Conservation (phyloP, 2,329 filamentous ascomycete species). For the Claviceps quebecensis region DNA sequence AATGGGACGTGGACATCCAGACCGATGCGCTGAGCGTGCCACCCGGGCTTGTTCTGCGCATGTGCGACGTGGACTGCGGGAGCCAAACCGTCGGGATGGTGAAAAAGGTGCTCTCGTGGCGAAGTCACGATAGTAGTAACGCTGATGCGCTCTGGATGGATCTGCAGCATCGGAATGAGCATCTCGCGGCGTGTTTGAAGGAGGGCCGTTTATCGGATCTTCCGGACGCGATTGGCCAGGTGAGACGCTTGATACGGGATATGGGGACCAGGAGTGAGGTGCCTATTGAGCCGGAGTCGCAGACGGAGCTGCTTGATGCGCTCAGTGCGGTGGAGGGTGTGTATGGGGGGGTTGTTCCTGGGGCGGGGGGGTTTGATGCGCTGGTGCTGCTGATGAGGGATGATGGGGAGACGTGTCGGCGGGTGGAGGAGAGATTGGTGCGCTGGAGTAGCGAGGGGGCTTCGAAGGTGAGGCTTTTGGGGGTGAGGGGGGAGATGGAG, state of each 20-base stretch:
- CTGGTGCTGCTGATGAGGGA: slow-evolving; percentile 69
- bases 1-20: slow-evolving; percentile 69
- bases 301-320: slow-evolving; percentile 73
- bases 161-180: slow-evolving; percentile 62
- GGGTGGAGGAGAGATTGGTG: slow-evolving; percentile 47
- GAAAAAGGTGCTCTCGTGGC: slow-evolving; percentile 77
- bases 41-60: slow-evolving; percentile 59
- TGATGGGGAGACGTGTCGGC: slow-evolving; percentile 45
- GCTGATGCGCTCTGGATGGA: slow-evolving; percentile 60
- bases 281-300: slow-evolving; percentile 76
- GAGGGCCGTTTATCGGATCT: slow-evolving; percentile 30
- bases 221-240: slow-evolving; percentile 30
- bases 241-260: slow-evolving; percentile 51
- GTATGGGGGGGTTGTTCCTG: slow-evolving; percentile 81
- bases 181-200: slow-evolving; percentile 50
- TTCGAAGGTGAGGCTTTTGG: slow-evolving; percentile 52
- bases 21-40: slow-evolving; percentile 62
- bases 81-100: slow-evolving; percentile 93
- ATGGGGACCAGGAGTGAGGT: slow-evolving; percentile 66
- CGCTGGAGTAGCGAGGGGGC: slow-evolving; percentile 49
- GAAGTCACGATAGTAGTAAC: slow-evolving; percentile 46
- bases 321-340: slow-evolving; percentile 62
- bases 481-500: slow-evolving; percentile 59
- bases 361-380: slow-evolving; percentile 88
- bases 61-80: slow-evolving; percentile 94